Evolutionary conservation across 441 rosid species (phyloP).

Genomic region (Adansonia rubrostipa): DNA sequence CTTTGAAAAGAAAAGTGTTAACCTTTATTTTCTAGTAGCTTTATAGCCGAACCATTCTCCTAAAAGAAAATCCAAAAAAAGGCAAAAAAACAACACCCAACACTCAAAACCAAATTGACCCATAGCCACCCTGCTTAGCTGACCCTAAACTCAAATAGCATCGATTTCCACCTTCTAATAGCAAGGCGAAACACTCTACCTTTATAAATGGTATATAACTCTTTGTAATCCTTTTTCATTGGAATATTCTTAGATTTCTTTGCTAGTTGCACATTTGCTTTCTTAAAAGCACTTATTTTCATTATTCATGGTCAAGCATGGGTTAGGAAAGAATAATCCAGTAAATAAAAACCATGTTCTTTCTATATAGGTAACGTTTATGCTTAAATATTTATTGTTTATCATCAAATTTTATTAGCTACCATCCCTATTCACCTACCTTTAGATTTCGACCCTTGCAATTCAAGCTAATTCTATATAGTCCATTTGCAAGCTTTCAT

Average conservation of each 20-base stretch:
- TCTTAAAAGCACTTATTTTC: slow-evolving; percentile 52
- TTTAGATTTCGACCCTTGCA: background rate
- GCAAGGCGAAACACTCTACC: no score
- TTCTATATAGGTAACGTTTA: slow-evolving; percentile 65
- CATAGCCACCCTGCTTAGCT: no score
- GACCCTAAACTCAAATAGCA: no score
- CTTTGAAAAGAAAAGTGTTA: no score
- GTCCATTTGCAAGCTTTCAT: background rate
- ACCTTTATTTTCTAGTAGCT: no score
- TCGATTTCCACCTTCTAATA: no score
- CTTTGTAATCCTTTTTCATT: background rate
- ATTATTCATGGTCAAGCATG: slow-evolving; percentile 52
- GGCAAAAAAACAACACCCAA: no score
- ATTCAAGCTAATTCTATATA: background rate
- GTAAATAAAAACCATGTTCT: slow-evolving; percentile 79
- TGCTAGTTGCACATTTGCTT: slow-evolving; percentile 67
- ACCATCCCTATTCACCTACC: background rate
- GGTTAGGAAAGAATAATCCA: slow-evolving; percentile 30
- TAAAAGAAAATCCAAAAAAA: no score
- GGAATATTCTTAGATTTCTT: slow-evolving; percentile 54
- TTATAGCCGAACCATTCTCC: no score
- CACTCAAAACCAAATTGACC: no score
- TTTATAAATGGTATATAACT: no score
- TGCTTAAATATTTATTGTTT: background rate
- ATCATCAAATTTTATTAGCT: no score